phyloP scores from a whole-genome alignment of 2,329 filamentous ascomycete genomes.

The Aspergillus pseudotamarii region DNA sequence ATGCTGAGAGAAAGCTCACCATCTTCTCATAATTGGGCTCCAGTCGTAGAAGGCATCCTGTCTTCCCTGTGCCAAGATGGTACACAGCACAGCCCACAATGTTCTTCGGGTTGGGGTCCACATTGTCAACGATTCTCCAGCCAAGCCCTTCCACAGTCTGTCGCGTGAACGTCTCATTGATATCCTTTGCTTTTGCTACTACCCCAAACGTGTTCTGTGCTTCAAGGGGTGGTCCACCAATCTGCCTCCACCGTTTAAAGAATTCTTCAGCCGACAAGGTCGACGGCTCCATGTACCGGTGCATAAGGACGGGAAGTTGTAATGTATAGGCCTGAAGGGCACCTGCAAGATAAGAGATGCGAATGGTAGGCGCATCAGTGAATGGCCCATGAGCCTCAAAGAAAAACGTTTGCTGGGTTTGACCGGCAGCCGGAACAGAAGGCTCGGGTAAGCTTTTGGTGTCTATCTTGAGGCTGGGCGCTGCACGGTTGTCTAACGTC shows the following conservation, averaged over 20 bases:
- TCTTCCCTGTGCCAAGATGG: slow-evolving; percentile 78
- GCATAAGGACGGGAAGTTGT: slow-evolving; percentile 82
- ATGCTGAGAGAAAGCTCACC: slow-evolving; percentile 58
- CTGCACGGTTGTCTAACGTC: slow-evolving; percentile 73
- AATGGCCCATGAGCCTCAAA: slow-evolving; percentile 86
- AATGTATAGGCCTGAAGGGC: slow-evolving; percentile 90
- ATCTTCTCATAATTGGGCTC: slow-evolving; percentile 92
- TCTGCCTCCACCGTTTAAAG: slow-evolving; percentile 99
- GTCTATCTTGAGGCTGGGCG: slow-evolving; percentile 76
- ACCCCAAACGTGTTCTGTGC: slow-evolving; percentile 83
- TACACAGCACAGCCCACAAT: slow-evolving; percentile 88
- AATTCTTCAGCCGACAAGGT: slow-evolving; percentile 88
- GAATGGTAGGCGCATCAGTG: slow-evolving; percentile 78
- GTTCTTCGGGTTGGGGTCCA: slow-evolving; percentile 92
- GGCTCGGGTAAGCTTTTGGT: slow-evolving; percentile 87
- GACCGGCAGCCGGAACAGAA: slow-evolving; percentile 70
- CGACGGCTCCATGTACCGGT: slow-evolving; percentile 96
- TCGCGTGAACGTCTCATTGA: slow-evolving; percentile 71
- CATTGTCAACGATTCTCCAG: slow-evolving; percentile 81
- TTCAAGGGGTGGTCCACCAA: slow-evolving; percentile 84
- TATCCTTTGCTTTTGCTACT: slow-evolving; percentile 60
- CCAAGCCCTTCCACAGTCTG: slow-evolving; percentile 80
- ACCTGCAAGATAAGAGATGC: slow-evolving; percentile 91
- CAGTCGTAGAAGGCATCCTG: slow-evolving; percentile 87
- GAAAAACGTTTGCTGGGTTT: slow-evolving; percentile 92